Evolutionary conservation across 2,329 filamentous ascomycete species (phyloP), one percentile per base, ranked within the genome.

Genomic region (Neonectria magnoliae): DNA sequence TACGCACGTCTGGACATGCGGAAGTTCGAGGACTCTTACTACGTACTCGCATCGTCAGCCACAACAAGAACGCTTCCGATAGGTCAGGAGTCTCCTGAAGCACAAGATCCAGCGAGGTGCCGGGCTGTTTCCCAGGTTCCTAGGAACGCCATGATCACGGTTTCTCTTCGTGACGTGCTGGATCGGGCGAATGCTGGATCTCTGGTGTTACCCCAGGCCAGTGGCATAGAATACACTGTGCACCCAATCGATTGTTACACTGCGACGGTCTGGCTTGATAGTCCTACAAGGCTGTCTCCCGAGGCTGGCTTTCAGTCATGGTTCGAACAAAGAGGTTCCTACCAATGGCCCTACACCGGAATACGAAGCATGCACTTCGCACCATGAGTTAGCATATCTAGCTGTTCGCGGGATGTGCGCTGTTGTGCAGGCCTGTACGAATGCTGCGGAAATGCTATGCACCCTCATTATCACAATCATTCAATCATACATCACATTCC

Each of bases 181-280:
- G 67, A 73, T 73, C 71, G 65, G 61, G 50, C 57, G 52, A 57
- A 66, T 65, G 59, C 65, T 53, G 63, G 64, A 73, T 74, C 70
- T 71, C 64, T 57, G 42, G 70, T 74, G 54, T n/a, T 62, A 73
- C 70, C 60, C 52, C 48, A 62, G 22, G 36, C 38, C 27, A 36
- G 44, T 52, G 38, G 20, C 53, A 55, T 38, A 33, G 45, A n/a
- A n/a, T 42, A 29, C 51, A 54, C 56, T 41, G 36, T 25, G 57
- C 54, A 57, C 42, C 55, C 60, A 47, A 65, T 48, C 18, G 20
- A 36, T 53, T 16, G 57, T 68, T 56, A 62, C 65, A 63, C 60
- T 22, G 56, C 36, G 33, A 13, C 13, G 14, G 42, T 41, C 55
- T 47, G 13, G 38, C 41, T 48, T 47, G 38, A 48, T 47, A 31